These are phyloP conservation scores for Alternaria consortialis DNA, from an alignment of 2,329 filamentous ascomycete species.

Conservation along the genomic window DNA sequence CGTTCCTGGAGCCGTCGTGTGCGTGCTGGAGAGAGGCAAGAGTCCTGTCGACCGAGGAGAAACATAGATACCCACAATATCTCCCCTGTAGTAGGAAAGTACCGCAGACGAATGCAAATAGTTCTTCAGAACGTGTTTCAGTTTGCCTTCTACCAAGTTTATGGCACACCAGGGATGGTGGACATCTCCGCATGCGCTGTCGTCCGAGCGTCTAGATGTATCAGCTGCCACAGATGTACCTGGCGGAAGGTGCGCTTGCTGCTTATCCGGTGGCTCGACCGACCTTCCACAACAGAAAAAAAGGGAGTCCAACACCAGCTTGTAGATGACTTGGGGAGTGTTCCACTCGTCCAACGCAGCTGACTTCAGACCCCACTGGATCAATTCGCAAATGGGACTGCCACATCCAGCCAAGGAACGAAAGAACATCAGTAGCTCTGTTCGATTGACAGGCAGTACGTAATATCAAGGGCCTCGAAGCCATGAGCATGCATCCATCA, in stretches of 20 bases:
- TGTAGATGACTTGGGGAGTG: background rate
- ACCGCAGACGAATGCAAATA: background rate
- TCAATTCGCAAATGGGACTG: background rate
- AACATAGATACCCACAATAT: background rate
- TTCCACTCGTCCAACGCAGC: background rate
- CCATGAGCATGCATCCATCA: background rate
- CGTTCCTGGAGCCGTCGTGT: background rate
- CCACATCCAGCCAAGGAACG: background rate
- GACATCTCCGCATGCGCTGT: constrained; percentile 7
- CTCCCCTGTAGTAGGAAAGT: background rate
- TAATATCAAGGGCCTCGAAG: background rate
- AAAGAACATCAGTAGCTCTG: background rate
- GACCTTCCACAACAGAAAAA: background rate
- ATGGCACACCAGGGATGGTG: background rate
- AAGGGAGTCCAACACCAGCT: background rate
- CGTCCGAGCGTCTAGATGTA: background rate
- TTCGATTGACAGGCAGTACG: background rate
- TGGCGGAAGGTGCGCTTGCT: background rate
- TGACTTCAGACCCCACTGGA: background rate
- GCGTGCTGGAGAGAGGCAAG: background rate
- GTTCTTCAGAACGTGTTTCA: background rate
- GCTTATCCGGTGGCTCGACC: background rate
- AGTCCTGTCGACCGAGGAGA: constrained; percentile 2
- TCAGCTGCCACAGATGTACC: constrained; percentile 2
- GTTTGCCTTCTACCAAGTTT: background rate